Evolutionary conservation across 2,329 filamentous ascomycete species (phyloP).

Genomic region (Periconia sp.): DNA sequence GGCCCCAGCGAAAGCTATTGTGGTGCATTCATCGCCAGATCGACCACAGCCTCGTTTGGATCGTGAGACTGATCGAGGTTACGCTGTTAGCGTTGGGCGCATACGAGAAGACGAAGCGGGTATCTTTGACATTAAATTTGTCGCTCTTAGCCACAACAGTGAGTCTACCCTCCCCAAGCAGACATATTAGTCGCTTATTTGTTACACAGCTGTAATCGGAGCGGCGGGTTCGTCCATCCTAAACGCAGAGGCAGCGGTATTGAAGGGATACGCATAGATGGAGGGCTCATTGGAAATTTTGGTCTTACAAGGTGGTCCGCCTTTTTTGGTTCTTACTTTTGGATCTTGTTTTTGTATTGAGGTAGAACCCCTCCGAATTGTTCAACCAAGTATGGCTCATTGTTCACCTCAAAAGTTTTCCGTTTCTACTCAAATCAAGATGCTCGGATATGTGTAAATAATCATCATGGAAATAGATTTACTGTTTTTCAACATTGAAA

Average conservation of each 20-base stretch:
- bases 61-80: slow-evolving; percentile 80
- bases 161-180: slow-evolving; percentile 38
- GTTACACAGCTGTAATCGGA: slow-evolving; percentile 72
- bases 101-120: slow-evolving; percentile 83
- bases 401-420: too few species aligned
- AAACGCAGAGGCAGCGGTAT: slow-evolving; percentile 87
- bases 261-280: slow-evolving; percentile 75
- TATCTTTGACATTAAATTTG: slow-evolving; percentile 94
- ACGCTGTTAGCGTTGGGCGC: slow-evolving; percentile 87
- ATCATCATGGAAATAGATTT: too few species aligned
- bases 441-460: too few species aligned
- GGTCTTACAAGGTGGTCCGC: too few species aligned
- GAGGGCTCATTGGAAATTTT: too few species aligned
- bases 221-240: slow-evolving; percentile 95
- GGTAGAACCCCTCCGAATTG: too few species aligned
- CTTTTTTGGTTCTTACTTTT: too few species aligned
- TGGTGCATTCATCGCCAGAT: slow-evolving; percentile 86
- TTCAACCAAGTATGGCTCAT: too few species aligned
- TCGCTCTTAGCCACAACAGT: slow-evolving; percentile 84
- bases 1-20: slow-evolving; percentile 78
- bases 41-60: slow-evolving; percentile 90
- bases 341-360: too few species aligned
- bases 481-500: too few species aligned
- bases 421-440: too few species aligned
- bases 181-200: slow-evolving; percentile 17